Evolutionary conservation across 1,284 basidiomycete species (phyloP).

Genomic region (Moesziomyces aphidis): DNA sequence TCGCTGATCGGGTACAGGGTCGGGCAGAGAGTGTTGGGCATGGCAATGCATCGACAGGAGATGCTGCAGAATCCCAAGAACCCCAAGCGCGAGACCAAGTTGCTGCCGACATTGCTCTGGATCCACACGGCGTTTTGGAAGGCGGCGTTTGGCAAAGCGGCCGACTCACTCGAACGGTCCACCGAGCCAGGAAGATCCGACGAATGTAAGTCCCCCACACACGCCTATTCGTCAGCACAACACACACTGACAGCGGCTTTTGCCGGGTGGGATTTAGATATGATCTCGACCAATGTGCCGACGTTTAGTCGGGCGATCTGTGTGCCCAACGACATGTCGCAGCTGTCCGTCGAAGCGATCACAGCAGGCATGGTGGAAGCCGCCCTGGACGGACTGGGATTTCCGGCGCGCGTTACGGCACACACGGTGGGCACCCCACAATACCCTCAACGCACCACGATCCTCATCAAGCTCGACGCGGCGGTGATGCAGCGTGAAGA

Average conservation of each 20-base stretch:
- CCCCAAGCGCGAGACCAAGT: slow-evolving; percentile 62
- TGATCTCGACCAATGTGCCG: slow-evolving; percentile 98
- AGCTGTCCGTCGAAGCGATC: slow-evolving; percentile 93
- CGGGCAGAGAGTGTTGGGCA: slow-evolving; percentile 49
- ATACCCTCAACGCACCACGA: slow-evolving; percentile 74
- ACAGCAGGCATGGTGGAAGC: slow-evolving; percentile 98
- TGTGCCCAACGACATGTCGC: slow-evolving; percentile 91
- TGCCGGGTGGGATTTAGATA: slow-evolving; percentile 73
- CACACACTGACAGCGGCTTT: no score
- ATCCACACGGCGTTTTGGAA: slow-evolving; percentile 81
- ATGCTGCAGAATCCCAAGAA: slow-evolving; percentile 49
- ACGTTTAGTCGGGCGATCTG: slow-evolving; percentile 90
- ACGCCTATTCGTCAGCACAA: not conserved
- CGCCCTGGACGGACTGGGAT: slow-evolving; percentile 91
- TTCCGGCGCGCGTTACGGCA: slow-evolving; percentile 95
- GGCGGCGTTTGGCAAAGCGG: slow-evolving; percentile 89
- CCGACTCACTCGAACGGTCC: slow-evolving; percentile 93
- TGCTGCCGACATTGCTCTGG: slow-evolving; percentile 62
- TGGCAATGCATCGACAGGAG: slow-evolving; percentile 57
- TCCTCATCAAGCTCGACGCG: slow-evolving; percentile 65
- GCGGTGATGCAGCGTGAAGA: slow-evolving; percentile 64
- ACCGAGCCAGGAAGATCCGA: slow-evolving; percentile 84
- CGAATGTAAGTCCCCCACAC: slow-evolving; percentile 77
- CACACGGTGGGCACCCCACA: slow-evolving; percentile 88
- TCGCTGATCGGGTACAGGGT: slow-evolving; percentile 56